These are phyloP conservation scores for Peronospora belbahrii DNA, from an alignment of 352 stramenopile genomes.

Conservation along the genomic window DNA sequence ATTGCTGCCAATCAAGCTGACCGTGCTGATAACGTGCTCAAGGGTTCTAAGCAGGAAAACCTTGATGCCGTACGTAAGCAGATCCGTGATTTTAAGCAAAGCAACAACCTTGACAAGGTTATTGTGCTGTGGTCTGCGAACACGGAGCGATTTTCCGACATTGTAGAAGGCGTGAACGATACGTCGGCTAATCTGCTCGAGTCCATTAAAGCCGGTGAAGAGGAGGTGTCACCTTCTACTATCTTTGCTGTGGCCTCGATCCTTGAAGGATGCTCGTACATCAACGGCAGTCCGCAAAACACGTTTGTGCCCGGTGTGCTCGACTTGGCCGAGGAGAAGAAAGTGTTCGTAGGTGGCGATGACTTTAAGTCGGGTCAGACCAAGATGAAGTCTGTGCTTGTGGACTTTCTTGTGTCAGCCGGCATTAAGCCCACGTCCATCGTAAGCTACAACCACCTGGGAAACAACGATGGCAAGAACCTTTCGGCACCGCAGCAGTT, in stretches of 20 bases:
- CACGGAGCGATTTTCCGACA: slow-evolving; percentile 97
- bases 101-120: slow-evolving; percentile 94
- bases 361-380: slow-evolving; percentile 99
- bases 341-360: slow-evolving; percentile 96
- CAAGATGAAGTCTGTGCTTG: slow-evolving; percentile 99
- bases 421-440: slow-evolving; percentile 99
- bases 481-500: slow-evolving; percentile 97
- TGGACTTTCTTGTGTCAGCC: slow-evolving; percentile 98
- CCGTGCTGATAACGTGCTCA: slow-evolving; percentile 96
- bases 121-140: slow-evolving; percentile 99
- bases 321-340: slow-evolving; percentile 90
- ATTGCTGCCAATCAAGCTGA: slow-evolving; percentile 99
- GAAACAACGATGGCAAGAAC: slow-evolving; percentile 99
- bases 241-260: slow-evolving; percentile 98
- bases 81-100: slow-evolving; percentile 95
- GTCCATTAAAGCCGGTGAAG: slow-evolving; percentile 92
- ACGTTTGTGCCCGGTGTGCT: slow-evolving; percentile 98
- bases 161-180: slow-evolving; percentile 98
- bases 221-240: slow-evolving; percentile 95
- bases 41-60: slow-evolving; percentile 95
- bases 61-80: slow-evolving; percentile 89
- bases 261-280: slow-evolving; percentile 97
- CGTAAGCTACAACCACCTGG: slow-evolving; percentile 99
- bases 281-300: slow-evolving; percentile 99
- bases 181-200: slow-evolving; percentile 94